Conservation (phyloP, 2,329 filamentous ascomycete species). For the Xylariomycetidae sp. region DNA sequence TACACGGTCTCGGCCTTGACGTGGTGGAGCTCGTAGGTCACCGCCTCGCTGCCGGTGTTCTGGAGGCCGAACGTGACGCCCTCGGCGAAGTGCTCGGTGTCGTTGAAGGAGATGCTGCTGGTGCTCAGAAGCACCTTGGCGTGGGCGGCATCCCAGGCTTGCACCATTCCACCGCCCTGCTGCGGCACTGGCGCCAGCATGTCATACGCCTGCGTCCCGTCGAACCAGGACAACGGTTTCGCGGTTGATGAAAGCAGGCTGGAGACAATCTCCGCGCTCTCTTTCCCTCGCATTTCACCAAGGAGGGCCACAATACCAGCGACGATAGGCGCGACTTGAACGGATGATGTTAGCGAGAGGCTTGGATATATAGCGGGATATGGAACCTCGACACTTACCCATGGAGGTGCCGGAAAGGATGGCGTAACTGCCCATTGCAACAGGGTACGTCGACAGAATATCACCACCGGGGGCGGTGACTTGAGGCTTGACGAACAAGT, state of each 20-base stretch:
- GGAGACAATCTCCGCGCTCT: conserved; percentile 19
- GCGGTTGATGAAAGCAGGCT: conserved; percentile 25
- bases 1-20: conserved; percentile 33
- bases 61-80: conserved; percentile 31
- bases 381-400: too few species aligned
- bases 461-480: conserved; percentile 40
- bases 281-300: conserved; percentile 22
- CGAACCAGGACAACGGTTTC: conserved; percentile 24
- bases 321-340: conserved; percentile 38
- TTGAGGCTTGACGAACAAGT: conserved; percentile 42
- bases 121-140: conserved; percentile 30
- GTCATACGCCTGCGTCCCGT: conserved; percentile 13
- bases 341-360: too few species aligned
- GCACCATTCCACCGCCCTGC: conserved; percentile 36
- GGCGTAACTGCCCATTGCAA: conserved; percentile 35
- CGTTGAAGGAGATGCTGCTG: conserved; percentile 36
- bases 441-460: conserved; percentile 46
- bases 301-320: conserved; percentile 33
- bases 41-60: conserved; percentile 30
- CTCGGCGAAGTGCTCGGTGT: conserved; percentile 33
- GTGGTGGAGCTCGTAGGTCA: conserved; percentile 33
- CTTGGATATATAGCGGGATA: too few species aligned
- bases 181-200: conserved; percentile 30
- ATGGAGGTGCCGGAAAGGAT: conserved; percentile 50
- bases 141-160: conserved; percentile 34